These are phyloP conservation scores for Meyerozyma sp. DNA, from an alignment of 1,139 yeast species.

Conservation along the genomic window DNA sequence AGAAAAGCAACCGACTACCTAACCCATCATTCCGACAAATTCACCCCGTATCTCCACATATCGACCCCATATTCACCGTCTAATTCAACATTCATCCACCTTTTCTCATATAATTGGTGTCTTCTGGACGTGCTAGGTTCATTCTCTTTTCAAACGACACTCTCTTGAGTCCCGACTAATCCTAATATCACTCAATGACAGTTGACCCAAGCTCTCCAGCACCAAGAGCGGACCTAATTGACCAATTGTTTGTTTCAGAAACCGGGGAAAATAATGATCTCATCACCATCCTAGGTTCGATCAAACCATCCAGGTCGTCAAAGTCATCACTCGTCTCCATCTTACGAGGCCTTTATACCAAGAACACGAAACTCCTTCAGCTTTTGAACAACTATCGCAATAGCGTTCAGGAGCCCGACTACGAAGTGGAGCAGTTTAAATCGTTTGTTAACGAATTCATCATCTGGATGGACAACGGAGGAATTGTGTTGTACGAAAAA, in stretches of 20 bases:
- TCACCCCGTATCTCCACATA: no score
- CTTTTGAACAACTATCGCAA: constrained; percentile 14
- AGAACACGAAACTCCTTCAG: constrained; percentile 27
- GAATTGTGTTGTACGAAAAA: constrained; percentile 28
- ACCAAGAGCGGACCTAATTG: background rate
- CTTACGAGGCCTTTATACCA: constrained; percentile 39
- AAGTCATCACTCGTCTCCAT: constrained; percentile 27
- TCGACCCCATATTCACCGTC: no score
- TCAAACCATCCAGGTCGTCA: constrained; percentile 26
- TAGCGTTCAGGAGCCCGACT: constrained; percentile 13
- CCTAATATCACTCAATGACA: background rate
- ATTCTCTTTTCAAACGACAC: background rate
- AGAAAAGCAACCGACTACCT: background rate
- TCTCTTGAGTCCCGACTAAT: background rate
- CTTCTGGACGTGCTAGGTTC: background rate
- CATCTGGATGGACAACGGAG: constrained; percentile 33
- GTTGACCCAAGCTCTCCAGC: background rate
- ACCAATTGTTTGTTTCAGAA: constrained; percentile 14
- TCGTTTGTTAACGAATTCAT: constrained; percentile 35
- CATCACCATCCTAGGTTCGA: constrained; percentile 31
- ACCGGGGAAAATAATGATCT: constrained; percentile 25
- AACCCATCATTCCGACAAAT: no score
- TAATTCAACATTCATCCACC: background rate
- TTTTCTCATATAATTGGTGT: background rate
- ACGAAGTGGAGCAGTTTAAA: constrained; percentile 25